Evolutionary conservation across 2,329 filamentous ascomycete genomes (phyloP).

Genomic region (Aureobasidium leucospermi): DNA sequence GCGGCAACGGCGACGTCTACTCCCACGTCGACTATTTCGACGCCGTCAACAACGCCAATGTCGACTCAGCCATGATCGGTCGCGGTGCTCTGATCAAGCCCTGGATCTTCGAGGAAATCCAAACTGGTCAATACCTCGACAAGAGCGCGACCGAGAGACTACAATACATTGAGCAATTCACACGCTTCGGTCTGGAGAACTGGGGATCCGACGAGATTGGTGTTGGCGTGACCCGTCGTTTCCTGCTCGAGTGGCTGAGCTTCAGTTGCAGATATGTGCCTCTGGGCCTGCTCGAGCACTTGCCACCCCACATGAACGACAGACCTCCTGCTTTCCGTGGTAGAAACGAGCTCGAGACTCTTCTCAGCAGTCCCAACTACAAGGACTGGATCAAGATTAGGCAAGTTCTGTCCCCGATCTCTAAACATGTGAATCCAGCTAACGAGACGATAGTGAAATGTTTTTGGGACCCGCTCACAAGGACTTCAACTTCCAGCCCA

Average conservation of each 20-base stretch:
- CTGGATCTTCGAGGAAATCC: conserved; percentile 97
- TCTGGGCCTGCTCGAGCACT: conserved; percentile 75
- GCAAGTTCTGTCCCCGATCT: conserved; percentile 43
- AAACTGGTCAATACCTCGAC: conserved; percentile 85
- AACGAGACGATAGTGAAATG: conserved; percentile 65
- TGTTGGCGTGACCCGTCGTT: conserved; percentile 80
- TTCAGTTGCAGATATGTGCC: conserved; percentile 91
- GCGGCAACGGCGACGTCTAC: conserved; percentile 95
- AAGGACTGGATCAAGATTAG: conserved; percentile 98
- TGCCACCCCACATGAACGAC: conserved; percentile 85
- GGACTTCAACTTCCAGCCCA: conserved; percentile 89
- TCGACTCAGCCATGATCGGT: conserved; percentile 96
- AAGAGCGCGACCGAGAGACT: conserved; percentile 87
- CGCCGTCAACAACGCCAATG: conserved; percentile 66
- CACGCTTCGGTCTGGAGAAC: conserved; percentile 79
- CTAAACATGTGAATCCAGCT: neutral
- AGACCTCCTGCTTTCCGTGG: conserved; percentile 77
- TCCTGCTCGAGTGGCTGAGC: conserved; percentile 91
- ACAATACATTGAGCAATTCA: conserved; percentile 79
- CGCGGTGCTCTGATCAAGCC: conserved; percentile 94
- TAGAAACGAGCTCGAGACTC: conserved; percentile 85
- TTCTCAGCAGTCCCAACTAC: conserved; percentile 84
- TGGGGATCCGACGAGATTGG: conserved; percentile 97
- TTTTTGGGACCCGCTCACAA: conserved; percentile 86
- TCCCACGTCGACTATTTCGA: conserved; percentile 82